Percentiles rank a stretch among this genome's conserved stretches.
phyloP scores from a whole-genome alignment of 176 grass and related monocot genomes.

The Saccharum officinarum region DNA sequence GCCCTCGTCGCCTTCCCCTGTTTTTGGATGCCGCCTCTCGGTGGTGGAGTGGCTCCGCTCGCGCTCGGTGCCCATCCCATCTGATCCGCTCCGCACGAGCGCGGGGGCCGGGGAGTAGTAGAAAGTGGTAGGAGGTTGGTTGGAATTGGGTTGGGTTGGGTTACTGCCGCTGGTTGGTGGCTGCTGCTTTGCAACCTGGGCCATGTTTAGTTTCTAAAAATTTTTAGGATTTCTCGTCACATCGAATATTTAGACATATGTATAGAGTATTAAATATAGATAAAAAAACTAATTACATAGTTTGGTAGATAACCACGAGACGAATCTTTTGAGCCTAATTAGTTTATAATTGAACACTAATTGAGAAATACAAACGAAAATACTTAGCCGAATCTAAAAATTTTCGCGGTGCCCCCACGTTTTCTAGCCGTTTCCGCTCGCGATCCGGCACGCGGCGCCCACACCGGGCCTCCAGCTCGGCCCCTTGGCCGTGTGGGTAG shows the following conservation, averaged over 20 bases:
- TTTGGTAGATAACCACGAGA: too few relatives aligned
- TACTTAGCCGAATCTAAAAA: too few relatives aligned
- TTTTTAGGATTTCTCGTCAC: too few relatives aligned
- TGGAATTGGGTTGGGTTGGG: neutral
- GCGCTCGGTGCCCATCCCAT: neutral
- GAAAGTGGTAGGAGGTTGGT: neutral
- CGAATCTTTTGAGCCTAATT: too few relatives aligned
- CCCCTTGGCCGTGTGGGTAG: neutral
- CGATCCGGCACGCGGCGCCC: slow-evolving; percentile 19
- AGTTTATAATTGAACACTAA: too few relatives aligned
- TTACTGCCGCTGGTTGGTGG: neutral
- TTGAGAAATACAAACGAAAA: too few relatives aligned
- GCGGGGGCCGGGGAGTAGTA: neutral
- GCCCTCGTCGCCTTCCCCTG: neutral
- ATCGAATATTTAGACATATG: too few relatives aligned
- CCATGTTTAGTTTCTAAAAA: too few relatives aligned
- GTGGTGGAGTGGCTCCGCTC: too few relatives aligned
- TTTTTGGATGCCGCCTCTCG: neutral
- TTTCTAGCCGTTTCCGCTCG: slow-evolving; percentile 13
- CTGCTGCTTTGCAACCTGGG: neutral
- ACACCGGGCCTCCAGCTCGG: slow-evolving; percentile 3
- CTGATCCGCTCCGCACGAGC: neutral
- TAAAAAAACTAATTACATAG: too few relatives aligned
- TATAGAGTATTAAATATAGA: too few relatives aligned
- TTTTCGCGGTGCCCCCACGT: neutral